phyloP scores from a whole-genome alignment of 2,329 filamentous ascomycete genomes.

The Onygenales sp. region DNA sequence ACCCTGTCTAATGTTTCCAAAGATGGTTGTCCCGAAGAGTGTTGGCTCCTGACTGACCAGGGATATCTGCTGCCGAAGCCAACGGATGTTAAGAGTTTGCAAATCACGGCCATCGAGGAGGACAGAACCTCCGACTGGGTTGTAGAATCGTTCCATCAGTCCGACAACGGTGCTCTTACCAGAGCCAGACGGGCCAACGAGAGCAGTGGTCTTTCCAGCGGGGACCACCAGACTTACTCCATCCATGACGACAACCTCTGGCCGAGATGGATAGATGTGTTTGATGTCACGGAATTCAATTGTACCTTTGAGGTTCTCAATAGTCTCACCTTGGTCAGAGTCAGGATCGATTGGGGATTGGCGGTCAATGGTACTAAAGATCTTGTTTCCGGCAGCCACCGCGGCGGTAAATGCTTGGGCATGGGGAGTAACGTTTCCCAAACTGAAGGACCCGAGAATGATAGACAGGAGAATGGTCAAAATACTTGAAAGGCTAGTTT shows the following conservation, averaged over 20 bases:
- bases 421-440: conserved; percentile 82
- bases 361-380: conserved; percentile 89
- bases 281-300: conserved; percentile 76
- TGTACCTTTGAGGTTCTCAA: conserved; percentile 63
- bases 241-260: conserved; percentile 82
- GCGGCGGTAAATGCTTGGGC: conserved; percentile 76
- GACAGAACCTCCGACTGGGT: conserved; percentile 71
- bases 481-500: conserved; percentile 59
- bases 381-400: conserved; percentile 77
- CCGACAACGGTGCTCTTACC: conserved; percentile 94
- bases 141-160: conserved; percentile 87
- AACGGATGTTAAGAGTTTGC: conserved; percentile 70
- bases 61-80: conserved; percentile 86
- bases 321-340: conserved; percentile 58
- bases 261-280: conserved; percentile 89
- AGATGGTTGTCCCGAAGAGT: conserved; percentile 82
- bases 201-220: conserved; percentile 81
- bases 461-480: conserved; percentile 82
- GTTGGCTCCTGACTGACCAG: conserved; percentile 90
- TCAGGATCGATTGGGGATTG: conserved; percentile 73
- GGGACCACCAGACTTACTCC: conserved; percentile 71
- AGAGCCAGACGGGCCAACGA: conserved; percentile 88
- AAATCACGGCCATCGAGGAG: conserved; percentile 77
- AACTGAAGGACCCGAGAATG: conserved; percentile 84
- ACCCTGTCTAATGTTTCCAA: conserved; percentile 80